Conservation (phyloP, 768 basidiomycete genomes). For the Leccinellum luteum region DNA sequence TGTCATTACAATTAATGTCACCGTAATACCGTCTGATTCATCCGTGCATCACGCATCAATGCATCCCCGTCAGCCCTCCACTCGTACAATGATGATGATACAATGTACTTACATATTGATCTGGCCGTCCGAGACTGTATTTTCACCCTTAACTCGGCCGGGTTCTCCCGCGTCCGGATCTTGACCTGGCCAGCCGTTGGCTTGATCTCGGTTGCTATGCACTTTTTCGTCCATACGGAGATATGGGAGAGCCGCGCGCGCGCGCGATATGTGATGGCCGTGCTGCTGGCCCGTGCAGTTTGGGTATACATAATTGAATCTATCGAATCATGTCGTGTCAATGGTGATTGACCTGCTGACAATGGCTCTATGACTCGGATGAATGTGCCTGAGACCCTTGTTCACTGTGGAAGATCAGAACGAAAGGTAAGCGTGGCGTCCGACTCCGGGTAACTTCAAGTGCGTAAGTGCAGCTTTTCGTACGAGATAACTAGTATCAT, state of each 20-base stretch:
- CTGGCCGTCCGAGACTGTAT: background rate
- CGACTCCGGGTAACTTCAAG: background rate
- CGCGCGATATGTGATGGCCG: background rate
- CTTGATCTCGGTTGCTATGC: background rate
- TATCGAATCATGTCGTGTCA: background rate
- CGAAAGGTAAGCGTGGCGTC: background rate
- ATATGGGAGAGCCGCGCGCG: background rate
- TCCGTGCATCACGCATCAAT: background rate
- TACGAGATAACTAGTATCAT: background rate
- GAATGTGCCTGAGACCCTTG: background rate
- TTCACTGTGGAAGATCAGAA: background rate
- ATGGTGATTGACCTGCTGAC: background rate
- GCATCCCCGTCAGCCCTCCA: background rate
- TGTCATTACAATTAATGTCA: no score
- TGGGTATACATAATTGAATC: background rate
- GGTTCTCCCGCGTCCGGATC: background rate
- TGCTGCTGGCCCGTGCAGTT: no score
- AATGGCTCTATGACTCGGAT: background rate
- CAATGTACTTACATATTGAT: background rate
- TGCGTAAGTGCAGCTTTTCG: background rate
- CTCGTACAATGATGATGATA: background rate
- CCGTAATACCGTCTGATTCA: background rate
- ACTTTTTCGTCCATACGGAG: background rate
- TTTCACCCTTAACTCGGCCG: background rate
- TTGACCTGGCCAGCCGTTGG: background rate